phyloP scores from a whole-genome alignment of 768 basidiomycete species.

The Xanthoconium stramineum region DNA sequence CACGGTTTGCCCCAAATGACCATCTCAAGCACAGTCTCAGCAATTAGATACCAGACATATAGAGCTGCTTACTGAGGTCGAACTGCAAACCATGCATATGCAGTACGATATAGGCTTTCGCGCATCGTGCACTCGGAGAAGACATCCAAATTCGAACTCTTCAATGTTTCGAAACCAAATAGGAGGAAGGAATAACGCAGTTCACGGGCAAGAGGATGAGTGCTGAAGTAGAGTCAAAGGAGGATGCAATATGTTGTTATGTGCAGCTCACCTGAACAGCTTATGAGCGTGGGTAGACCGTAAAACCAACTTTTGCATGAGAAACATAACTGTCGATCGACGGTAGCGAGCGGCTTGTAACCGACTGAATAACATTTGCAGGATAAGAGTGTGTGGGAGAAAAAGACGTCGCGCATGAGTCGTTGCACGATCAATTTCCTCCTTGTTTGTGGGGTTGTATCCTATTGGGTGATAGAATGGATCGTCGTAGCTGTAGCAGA shows the following conservation, averaged over 20 bases:
- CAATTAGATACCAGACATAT: neutral
- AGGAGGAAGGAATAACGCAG: slow-evolving; percentile 85
- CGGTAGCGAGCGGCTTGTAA: slow-evolving; percentile 92
- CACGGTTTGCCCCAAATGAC: slow-evolving; percentile 93
- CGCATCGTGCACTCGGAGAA: slow-evolving; percentile 76
- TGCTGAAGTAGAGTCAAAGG: slow-evolving; percentile 44
- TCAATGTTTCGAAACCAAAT: slow-evolving; percentile 90
- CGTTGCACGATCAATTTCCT: slow-evolving; percentile 69
- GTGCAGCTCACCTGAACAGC: slow-evolving; percentile 61
- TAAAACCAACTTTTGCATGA: slow-evolving; percentile 81
- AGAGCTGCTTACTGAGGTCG: slow-evolving; percentile 76
- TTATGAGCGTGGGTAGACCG: slow-evolving; percentile 71
- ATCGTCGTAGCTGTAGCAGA: slow-evolving; percentile 66
- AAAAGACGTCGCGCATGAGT: slow-evolving; percentile 71
- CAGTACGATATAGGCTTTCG: slow-evolving; percentile 71
- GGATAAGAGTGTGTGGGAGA: slow-evolving; percentile 75
- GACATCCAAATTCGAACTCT: slow-evolving; percentile 82
- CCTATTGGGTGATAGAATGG: slow-evolving; percentile 84
- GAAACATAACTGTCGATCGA: slow-evolving; percentile 76
- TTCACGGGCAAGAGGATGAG: slow-evolving; percentile 89
- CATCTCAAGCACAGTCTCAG: slow-evolving; percentile 53
- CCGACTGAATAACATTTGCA: slow-evolving; percentile 88
- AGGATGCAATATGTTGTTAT: neutral
- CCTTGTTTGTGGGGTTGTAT: slow-evolving; percentile 89
- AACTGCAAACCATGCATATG: slow-evolving; percentile 91